phyloP scores from a whole-genome alignment of 2,329 filamentous ascomycete species.

The Fusarium piperis region DNA sequence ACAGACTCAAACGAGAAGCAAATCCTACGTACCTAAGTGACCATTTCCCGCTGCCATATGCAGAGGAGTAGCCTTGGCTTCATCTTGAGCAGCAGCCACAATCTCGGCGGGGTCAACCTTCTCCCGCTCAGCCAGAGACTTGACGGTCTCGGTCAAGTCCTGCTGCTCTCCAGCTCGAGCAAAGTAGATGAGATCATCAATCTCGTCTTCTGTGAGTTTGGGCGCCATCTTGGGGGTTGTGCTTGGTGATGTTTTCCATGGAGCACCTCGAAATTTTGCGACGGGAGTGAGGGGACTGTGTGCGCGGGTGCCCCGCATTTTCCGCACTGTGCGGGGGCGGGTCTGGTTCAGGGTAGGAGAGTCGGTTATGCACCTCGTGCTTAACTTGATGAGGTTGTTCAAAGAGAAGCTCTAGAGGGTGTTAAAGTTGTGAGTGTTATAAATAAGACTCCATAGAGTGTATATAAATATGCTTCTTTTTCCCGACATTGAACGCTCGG shows the following conservation, averaged over 20 bases:
- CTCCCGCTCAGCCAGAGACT: conserved; percentile 70
- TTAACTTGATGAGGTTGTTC: neutral
- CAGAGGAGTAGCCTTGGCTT: conserved; percentile 80
- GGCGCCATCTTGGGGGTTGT: conserved; percentile 54
- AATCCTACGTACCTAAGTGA: conserved; percentile 69
- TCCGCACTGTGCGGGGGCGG: conserved; percentile 47
- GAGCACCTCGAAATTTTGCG: conserved; percentile 45
- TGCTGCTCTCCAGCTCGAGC: conserved; percentile 79
- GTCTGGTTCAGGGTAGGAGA: conserved; percentile 32
- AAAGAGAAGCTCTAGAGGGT: neutral
- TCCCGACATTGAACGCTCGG: no score
- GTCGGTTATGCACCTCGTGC: neutral
- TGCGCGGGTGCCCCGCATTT: conserved; percentile 45
- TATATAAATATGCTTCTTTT: no score
- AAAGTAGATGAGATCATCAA: conserved; percentile 92
- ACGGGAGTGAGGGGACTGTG: conserved; percentile 53
- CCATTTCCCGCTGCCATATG: conserved; percentile 97
- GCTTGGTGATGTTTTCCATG: conserved; percentile 22
- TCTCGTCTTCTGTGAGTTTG: conserved; percentile 77
- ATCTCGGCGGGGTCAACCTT: conserved; percentile 69
- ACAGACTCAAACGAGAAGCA: neutral
- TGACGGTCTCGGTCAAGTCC: conserved; percentile 70
- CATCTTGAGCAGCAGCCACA: conserved; percentile 75
- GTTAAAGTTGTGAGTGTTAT: no score
- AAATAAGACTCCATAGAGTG: no score